Base-by-base conservation (phyloP, 352 stramenopile genomes). In the Elongisporangium senticosum region DNA sequence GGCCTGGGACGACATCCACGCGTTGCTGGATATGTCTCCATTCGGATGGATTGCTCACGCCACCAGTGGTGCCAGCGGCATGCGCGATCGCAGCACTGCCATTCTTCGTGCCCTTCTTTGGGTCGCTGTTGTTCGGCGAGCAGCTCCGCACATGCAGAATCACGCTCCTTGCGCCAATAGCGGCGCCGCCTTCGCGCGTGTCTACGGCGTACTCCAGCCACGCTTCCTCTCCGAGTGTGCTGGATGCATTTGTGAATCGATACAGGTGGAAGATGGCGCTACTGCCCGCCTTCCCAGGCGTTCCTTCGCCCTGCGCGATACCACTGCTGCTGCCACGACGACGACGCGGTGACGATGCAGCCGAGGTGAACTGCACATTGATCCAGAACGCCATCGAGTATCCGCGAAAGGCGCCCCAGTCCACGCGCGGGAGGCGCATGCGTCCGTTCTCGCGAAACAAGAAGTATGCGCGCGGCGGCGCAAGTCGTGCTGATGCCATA, bases 341-440 rank as follows among this genome's bases (percentile, higher is more conserved):
- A 51, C 39, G 33, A 43, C 33, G 33, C 4, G 33, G 33, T 17
- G 33, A 43, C 8, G 10, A 15, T 43, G 5, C 33, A 17, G 33
- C 11, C 33, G 33, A 43, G 11, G 33, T 63, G 49, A 79, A 79
- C 26, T 75, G 71, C 14, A 88, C 62, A 48, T 83, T 77, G 40
- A 93, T 67, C 86, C 86, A 95, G 21, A 95, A 40, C 37, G 79
- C 78, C 22, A 95, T 69, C 4, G 86, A 85, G 64, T 91, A 95
- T 0, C 83, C 83, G 22, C 86, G 79, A 59, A 95, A 95, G 17
- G 74, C 70, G 17, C 68, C 73, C 86, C 86, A 95, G 61, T 91
- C 79, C 28, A 95, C 69, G 21, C 89, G 76, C 4, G 86, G 86
- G 24, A 95, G 61, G 50, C 87, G 71, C 72, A 95, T 84, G n/a